Evolutionary conservation across 345 rosid genomes (phyloP), one percentile per base, ranked within the genome.

Genomic region (Eucalyptus tenuipes): DNA sequence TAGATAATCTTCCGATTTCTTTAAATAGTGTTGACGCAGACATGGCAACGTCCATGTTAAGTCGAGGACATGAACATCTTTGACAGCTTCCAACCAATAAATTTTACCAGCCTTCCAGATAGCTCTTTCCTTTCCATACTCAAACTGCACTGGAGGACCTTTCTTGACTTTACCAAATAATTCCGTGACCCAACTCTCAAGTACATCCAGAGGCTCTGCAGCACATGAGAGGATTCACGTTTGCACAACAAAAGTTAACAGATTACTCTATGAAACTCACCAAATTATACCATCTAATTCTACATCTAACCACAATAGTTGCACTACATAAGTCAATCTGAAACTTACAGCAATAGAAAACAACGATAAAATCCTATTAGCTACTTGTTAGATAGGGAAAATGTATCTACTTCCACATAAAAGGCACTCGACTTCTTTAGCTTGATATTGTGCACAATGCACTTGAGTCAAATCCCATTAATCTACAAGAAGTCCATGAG

Each of bases 1-100:
- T 88, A 98, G 92, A 93, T 98, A 98, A 91, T 96, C 99, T 93
- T 98, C 99, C 13, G 99, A 91, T 93, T 98, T 98, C 95, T 96
- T 98, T 91, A 95, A 91, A 93, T 98, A 97, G 61, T 95, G 95
- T 91, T 93, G 93, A 87, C 94, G 97, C 91, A 98, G 98, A 90
- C 97, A 96, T 53, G 99, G 99, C 86, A 98, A 92, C 55, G 96
- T 94, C 99, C 99, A 98, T 55, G 95, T 90, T 91, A 98, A 93
- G 90, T 95, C 94, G 68, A 98, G 98, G 87, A 94, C 95, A 92
- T 98, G 95, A 88, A 96, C 94, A 93, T 98, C 99, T 92, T 94
- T 97, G 86, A 98, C 97, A 33, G 99, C 99, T 92, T 95, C 95
- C 90, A 98, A 91, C 92, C 95, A 94, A 91, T 93, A 97, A 90